phyloP scores from a whole-genome alignment of 2,329 filamentous ascomycete species.

The Neofusicoccum parvum region DNA sequence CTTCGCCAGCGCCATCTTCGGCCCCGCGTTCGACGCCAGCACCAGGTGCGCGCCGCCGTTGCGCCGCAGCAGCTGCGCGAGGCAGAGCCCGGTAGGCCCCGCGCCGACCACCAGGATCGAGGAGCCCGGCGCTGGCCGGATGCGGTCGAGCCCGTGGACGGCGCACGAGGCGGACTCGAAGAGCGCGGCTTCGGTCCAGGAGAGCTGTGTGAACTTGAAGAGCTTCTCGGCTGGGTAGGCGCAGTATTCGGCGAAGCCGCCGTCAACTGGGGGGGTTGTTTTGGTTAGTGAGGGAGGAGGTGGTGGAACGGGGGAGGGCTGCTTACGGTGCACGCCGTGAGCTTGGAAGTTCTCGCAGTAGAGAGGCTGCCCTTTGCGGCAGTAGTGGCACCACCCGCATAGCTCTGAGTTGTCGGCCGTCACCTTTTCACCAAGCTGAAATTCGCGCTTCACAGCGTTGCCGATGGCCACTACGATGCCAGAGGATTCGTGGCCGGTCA shows the following conservation, averaged over 20 bases:
- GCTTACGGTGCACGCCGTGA: constrained; percentile 60
- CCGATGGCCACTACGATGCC: constrained; percentile 64
- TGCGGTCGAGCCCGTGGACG: constrained; percentile 71
- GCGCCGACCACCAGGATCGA: constrained; percentile 67
- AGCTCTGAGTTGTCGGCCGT: constrained; percentile 65
- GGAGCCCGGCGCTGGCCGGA: constrained; percentile 65
- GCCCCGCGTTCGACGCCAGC: constrained; percentile 67
- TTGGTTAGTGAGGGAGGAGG: constrained; percentile 21
- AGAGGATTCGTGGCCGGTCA: constrained; percentile 64
- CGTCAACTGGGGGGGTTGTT: constrained; percentile 52
- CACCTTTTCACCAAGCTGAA: constrained; percentile 65
- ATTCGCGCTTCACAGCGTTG: constrained; percentile 58
- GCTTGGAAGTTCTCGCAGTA: constrained; percentile 71
- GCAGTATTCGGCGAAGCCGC: constrained; percentile 73
- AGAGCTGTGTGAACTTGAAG: constrained; percentile 67
- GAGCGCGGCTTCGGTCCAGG: constrained; percentile 68
- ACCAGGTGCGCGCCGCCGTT: constrained; percentile 72
- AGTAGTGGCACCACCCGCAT: constrained; percentile 74
- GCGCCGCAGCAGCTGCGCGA: constrained; percentile 64
- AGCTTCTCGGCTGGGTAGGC: constrained; percentile 59
- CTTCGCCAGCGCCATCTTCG: constrained; percentile 70
- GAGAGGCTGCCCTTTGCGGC: constrained; percentile 66
- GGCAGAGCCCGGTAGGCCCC: constrained; percentile 66
- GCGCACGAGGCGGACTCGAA: constrained; percentile 72
- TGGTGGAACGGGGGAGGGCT: not conserved